Base-by-base conservation (phyloP, 768 basidiomycete species). In the Lentinula sp. region DNA sequence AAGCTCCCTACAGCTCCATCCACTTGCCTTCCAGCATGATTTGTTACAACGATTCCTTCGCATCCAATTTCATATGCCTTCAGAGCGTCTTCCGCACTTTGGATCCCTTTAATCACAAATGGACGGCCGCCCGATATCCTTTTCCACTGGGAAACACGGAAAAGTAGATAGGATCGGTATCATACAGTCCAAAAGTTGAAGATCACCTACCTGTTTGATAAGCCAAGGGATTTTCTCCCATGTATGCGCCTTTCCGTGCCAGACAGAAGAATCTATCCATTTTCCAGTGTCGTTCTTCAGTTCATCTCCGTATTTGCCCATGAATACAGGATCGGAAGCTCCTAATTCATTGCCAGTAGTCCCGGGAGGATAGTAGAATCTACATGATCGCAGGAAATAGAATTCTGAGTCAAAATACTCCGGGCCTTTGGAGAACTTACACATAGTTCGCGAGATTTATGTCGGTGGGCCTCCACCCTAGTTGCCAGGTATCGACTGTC, bases 11-110 rank as follows among this genome's bases (percentile, higher is more conserved):
- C 74, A 1, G 82, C 81, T 18, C 83, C 83, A 66, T 85, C 83
- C 42, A 84, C 79, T 66, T 84, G 82, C 28, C 84, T 69, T 0
- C 81, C 82, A 5, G 80, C 82, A 66, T 83, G 81, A 63, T 82
- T 84, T 18, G 79, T 80, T 10, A 82, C 81, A n/a, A 84, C 79
- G 54, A 83, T 80, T 6, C 82, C 81, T 57, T 80, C 79, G 64
- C 79, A 79, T 0, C 82, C 82, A 12, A 78, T 57, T 16, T 79
- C 74, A 15, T 74, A 69, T 4, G 81, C 81, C 63, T 74, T 79
- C n/a, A 70, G 64, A 0, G 83, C 82, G 62, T 85, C 82, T 9
- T 72, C 74, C 4, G 70, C 76, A 62, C 67, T 72, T 66, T 83
- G 81, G 42, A 83, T 80, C 53, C 83, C 83, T 70, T 85, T 85